phyloP scores from a whole-genome alignment of 2,329 filamentous ascomycete species.

The Penicillium sclerotigenum region DNA sequence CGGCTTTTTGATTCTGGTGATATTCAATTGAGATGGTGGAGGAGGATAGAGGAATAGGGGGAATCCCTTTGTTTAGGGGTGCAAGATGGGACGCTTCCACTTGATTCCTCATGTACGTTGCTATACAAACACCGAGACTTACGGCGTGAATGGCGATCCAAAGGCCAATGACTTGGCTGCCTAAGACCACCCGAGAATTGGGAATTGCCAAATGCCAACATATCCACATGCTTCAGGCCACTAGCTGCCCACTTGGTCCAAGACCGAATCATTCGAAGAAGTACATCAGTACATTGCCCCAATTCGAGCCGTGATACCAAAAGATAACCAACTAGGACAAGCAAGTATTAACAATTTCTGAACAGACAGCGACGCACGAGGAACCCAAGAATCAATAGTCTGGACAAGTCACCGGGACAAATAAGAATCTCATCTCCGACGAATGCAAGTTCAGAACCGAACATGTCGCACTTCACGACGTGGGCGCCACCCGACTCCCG shows the following conservation, averaged over 20 bases:
- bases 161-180: too few relatives aligned
- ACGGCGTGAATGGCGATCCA: not conserved
- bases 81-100: too few relatives aligned
- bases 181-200: not conserved
- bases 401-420: not conserved
- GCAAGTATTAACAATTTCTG: not conserved
- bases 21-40: too few relatives aligned
- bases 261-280: not conserved
- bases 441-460: not conserved
- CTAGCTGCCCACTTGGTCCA: not conserved
- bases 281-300: not conserved
- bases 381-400: not conserved
- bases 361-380: not conserved
- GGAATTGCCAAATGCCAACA: not conserved
- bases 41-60: too few relatives aligned
- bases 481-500: slow-evolving; percentile 3
- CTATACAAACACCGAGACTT: too few relatives aligned
- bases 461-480: not conserved
- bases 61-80: too few relatives aligned
- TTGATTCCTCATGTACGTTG: too few relatives aligned
- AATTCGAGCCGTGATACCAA: not conserved
- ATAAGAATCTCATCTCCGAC: not conserved
- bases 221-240: not conserved
- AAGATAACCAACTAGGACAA: not conserved
- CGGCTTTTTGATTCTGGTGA: too few relatives aligned